Evolutionary conservation across 768 basidiomycete genomes (phyloP).

Genomic region (Podaxis rugospora): DNA sequence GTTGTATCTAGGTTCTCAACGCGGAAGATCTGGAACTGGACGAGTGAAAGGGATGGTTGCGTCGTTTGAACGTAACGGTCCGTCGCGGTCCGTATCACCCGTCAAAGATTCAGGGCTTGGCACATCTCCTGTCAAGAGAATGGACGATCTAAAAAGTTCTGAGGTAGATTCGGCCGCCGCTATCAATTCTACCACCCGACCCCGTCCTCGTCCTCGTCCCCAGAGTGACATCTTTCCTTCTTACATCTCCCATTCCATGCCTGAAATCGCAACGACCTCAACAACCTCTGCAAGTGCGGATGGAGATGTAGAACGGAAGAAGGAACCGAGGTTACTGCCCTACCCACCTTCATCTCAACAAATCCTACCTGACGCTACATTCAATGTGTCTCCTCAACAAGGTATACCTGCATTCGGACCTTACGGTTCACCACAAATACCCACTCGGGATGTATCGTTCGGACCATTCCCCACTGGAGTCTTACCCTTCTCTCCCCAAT

Average conservation of each 20-base stretch:
- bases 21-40: background rate
- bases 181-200: background rate
- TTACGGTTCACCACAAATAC: background rate
- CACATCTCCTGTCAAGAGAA: background rate
- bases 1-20: background rate
- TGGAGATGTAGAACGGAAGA: background rate
- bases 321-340: constrained; percentile 4
- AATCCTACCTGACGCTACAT: background rate
- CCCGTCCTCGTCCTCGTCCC: constrained; percentile 5
- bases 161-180: background rate
- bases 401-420: background rate
- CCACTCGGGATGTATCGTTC: background rate
- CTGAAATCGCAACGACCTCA: background rate
- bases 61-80: constrained; percentile 2
- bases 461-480: constrained; percentile 1
- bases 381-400: background rate
- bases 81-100: background rate
- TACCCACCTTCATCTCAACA: background rate
- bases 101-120: background rate
- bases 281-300: too few species aligned
- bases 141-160: background rate
- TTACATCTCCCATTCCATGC: background rate
- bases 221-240: constrained; percentile 5
- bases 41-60: constrained; percentile 10
- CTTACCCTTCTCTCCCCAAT: constrained; percentile 8